Percentiles rank a stretch among this genome's conserved stretches.
Evolutionary conservation across 805 yeast genomes (phyloP).

Genomic region (Debaryomyces castellii): DNA sequence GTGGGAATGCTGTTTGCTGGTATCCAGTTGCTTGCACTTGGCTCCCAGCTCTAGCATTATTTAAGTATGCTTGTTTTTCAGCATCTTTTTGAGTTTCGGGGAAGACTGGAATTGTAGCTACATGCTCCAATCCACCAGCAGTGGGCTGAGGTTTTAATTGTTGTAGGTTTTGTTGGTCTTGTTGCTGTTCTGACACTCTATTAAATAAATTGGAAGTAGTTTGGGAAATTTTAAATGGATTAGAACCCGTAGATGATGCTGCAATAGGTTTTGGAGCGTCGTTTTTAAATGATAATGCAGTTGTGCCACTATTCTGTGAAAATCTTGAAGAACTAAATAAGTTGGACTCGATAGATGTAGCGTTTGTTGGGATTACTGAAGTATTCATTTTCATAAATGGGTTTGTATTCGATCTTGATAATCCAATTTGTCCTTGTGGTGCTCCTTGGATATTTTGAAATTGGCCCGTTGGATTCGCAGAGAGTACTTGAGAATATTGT

Average conservation of each 20-base stretch:
- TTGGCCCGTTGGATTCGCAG: constrained; percentile 7
- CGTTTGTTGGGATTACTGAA: constrained; percentile 21
- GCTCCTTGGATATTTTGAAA: constrained; percentile 10
- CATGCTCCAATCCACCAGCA: constrained; percentile 70
- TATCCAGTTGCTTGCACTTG: constrained; percentile 21
- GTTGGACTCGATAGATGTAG: constrained; percentile 25
- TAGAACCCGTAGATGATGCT: constrained; percentile 51
- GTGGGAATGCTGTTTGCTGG: constrained; percentile 9
- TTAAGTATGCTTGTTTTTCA: constrained; percentile 33
- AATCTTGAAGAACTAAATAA: constrained; percentile 47
- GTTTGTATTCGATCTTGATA: constrained; percentile 33
- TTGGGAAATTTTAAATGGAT: constrained; percentile 56
- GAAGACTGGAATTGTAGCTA: constrained; percentile 67
- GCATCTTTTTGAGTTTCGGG: constrained; percentile 58
- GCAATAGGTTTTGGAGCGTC: constrained; percentile 15
- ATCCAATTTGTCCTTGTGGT: constrained; percentile 10
- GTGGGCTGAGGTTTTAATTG: constrained; percentile 52
- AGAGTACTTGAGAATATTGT: constrained; percentile 12
- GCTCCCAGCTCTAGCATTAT: constrained; percentile 35
- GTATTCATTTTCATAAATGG: constrained; percentile 27
- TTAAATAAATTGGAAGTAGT: constrained; percentile 33
- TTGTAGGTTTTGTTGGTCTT: constrained; percentile 20
- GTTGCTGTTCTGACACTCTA: constrained; percentile 10
- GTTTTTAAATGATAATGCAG: constrained; percentile 26
- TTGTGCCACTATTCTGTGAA: constrained; percentile 28